phyloP scores from a whole-genome alignment of 768 basidiomycete genomes.

The Rickenella mellea region DNA sequence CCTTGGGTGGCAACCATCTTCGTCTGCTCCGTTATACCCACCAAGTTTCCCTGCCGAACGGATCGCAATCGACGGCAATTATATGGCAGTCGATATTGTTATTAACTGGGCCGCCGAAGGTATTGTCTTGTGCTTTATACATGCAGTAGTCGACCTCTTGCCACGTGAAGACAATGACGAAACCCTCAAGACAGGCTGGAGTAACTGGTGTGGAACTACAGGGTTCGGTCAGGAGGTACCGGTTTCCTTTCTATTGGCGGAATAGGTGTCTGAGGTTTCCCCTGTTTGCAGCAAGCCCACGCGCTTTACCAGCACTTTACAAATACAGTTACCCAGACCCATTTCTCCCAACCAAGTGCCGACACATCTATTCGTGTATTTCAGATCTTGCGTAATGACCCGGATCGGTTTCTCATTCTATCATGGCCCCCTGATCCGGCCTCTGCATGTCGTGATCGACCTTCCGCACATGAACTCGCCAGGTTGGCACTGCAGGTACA shows the following conservation, averaged over 20 bases:
- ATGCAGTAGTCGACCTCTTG: slow-evolving; percentile 67
- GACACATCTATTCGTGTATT: slow-evolving; percentile 44
- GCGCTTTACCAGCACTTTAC: slow-evolving; percentile 52
- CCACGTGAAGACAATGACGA: slow-evolving; percentile 67
- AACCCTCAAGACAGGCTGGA: slow-evolving; percentile 62
- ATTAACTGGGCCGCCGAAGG: slow-evolving; percentile 85
- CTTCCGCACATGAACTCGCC: slow-evolving; percentile 35
- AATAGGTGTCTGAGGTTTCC: neutral
- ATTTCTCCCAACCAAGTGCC: too few species aligned
- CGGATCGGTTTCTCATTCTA: slow-evolving; percentile 48
- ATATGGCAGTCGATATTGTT: slow-evolving; percentile 83
- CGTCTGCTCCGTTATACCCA: slow-evolving; percentile 32
- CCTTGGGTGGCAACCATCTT: slow-evolving; percentile 41
- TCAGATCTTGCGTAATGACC: slow-evolving; percentile 63
- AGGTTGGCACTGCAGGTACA: slow-evolving; percentile 62
- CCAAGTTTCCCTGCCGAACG: slow-evolving; percentile 61
- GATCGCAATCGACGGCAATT: slow-evolving; percentile 58
- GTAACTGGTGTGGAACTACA: slow-evolving; percentile 86
- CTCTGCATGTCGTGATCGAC: slow-evolving; percentile 28
- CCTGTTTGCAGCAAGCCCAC: slow-evolving; percentile 38
- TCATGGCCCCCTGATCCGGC: slow-evolving; percentile 65
- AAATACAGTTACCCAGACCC: too few species aligned
- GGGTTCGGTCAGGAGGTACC: slow-evolving; percentile 17
- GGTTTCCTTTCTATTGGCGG: neutral
- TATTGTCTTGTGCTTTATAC: slow-evolving; percentile 82